phyloP scores from a whole-genome alignment of 352 stramenopile genomes.

The Stramenopiles sp. region DNA sequence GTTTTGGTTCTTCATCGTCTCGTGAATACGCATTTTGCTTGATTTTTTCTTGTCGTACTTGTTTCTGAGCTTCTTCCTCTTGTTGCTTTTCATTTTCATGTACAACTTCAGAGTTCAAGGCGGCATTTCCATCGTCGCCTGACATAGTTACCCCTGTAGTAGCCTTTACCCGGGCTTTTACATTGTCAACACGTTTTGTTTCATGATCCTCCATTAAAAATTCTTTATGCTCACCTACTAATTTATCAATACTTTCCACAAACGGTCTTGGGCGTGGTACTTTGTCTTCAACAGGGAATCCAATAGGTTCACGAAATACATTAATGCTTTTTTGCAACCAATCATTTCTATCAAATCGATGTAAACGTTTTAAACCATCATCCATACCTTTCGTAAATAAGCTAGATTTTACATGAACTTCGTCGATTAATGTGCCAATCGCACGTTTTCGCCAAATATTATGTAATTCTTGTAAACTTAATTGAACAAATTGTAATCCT shows the following conservation, averaged over 20 bases:
- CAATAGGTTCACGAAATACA: conserved; percentile 50
- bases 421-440: conserved; percentile 54
- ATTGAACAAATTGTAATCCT: conserved; percentile 94
- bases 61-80: conserved; percentile 55
- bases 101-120: conserved; percentile 52
- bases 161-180: conserved; percentile 39
- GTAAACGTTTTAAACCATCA: conserved; percentile 1
- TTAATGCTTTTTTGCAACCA: conserved; percentile 41
- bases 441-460: conserved; percentile 92
- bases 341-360: conserved; percentile 4
- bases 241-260: conserved; percentile 33
- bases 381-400: conserved; percentile 10
- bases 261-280: conserved; percentile 45
- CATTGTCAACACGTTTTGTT: conserved; percentile 29
- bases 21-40: conserved; percentile 61
- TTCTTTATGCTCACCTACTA: conserved; percentile 33
- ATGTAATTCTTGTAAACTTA: conserved; percentile 85
- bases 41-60: conserved; percentile 42
- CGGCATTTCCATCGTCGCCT: conserved; percentile 27
- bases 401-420: conserved; percentile 32
- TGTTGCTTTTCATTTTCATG: conserved; percentile 45
- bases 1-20: conserved; percentile 57
- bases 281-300: conserved; percentile 36
- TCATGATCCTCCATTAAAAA: conserved; percentile 39
- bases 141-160: too few relatives aligned